Base-by-base conservation (phyloP, 768 basidiomycete genomes). In the Psilocybe tampanensis region DNA sequence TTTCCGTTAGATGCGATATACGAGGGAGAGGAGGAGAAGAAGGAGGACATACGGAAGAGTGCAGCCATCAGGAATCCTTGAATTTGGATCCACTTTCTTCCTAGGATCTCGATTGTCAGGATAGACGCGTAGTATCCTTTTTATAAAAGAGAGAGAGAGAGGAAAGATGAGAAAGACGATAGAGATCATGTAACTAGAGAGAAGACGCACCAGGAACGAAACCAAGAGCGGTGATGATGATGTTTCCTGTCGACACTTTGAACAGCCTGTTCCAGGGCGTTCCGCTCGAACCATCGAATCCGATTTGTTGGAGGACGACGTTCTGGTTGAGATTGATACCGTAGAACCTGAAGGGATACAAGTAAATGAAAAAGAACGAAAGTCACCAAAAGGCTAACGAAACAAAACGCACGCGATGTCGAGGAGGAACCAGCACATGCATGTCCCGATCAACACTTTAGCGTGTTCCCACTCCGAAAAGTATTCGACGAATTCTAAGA, bases 301-400 rank as follows among this genome's bases (percentile, higher is more conserved):
- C 89, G 33, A 93, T 90, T 63, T 84, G 77, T 60, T 85, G 73
- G 8, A 93, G 80, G n/a, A 93, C 88, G 61, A 89, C 85, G 63
- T 86, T 88, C 62, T 89, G 88, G 75, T 90, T 90, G 21, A 81
- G 62, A 57, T 80, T 80, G 74, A 92, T 87, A 2, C 90, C 90
- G 69, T 90, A 90, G 70, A 90, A 90, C 0, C 86, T 87, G 34
- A 8, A 33, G 1, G 18, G 6, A 2, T 9, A 44, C 15, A 17
- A 55, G 19, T n/a, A 26, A 2, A 3, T 8, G 7, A 24, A 29
- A 6, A 17, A 12, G 26, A 44, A 13, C 8, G 21, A 2, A 26
- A 17, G 3, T 1, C 9, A 24, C 21, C 17, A 18, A 26, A 44
- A 6, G 39, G 29, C n/a, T 12, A 19, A 12, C 39, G 33, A 19